phyloP scores from a whole-genome alignment of 192 early-diverging fungal genomes.

The Tieghemiomyces parasiticus region DNA sequence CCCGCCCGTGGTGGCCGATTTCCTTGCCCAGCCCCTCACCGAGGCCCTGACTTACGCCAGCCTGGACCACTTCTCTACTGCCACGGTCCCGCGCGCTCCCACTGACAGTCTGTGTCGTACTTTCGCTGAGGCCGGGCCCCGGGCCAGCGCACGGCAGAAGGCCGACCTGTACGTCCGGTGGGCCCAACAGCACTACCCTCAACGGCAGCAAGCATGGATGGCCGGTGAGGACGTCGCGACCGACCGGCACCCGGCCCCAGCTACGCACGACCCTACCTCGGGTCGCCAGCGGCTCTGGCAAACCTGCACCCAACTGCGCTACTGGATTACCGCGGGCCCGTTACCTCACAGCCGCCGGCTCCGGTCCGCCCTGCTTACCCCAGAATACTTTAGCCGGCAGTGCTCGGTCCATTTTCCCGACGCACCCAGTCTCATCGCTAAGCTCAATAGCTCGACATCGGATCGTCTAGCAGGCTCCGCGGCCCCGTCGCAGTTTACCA shows the following conservation, averaged over 20 bases:
- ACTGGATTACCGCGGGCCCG: conserved; percentile 18
- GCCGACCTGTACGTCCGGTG: neutral
- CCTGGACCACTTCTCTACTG: too few species aligned
- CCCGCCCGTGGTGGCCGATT: neutral
- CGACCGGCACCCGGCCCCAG: too few species aligned
- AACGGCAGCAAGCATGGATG: too few species aligned
- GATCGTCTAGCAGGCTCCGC: too few species aligned
- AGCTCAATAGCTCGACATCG: too few species aligned
- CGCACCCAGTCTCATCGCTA: conserved; percentile 8
- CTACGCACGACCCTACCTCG: too few species aligned
- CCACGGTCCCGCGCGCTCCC: too few species aligned
- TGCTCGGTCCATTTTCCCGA: conserved; percentile 22
- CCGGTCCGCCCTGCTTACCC: conserved; percentile 11
- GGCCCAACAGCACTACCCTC: conserved; percentile 1
- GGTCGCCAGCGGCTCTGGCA: conserved; percentile 23
- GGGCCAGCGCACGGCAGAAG: too few species aligned
- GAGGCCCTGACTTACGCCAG: neutral
- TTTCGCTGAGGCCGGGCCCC: too few species aligned
- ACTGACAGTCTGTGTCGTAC: too few species aligned
- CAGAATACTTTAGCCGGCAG: conserved; percentile 15
- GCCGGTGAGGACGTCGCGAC: too few species aligned
- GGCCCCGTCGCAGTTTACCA: too few species aligned
- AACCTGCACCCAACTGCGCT: conserved; percentile 36
- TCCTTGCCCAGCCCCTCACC: neutral
- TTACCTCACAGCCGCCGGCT: conserved; percentile 7